Base-by-base conservation (phyloP, 495 filamentous ascomycete species). In the Penicillium flavigenum region DNA sequence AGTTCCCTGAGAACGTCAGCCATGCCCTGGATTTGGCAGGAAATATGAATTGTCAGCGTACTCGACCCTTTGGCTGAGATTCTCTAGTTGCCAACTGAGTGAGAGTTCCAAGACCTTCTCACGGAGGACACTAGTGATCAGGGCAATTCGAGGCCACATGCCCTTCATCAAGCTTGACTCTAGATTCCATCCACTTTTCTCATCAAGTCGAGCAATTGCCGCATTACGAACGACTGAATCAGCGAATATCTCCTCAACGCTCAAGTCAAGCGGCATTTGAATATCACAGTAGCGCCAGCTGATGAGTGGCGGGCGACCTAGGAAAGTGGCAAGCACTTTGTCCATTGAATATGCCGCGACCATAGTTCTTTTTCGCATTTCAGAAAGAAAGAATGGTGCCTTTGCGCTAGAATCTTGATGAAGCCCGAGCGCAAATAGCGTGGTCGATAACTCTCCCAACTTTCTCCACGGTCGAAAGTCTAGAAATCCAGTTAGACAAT, bases 71-170 rank as follows among this genome's bases (percentile, higher is more conserved):
- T 52, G 42, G 20, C 60, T 51, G 10, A 73, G 20, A 31, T 66
- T 58, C 6, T 68, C 67, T 0, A 58, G 51, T 2, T 55, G 48
- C 26, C 65, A 65, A 12, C 78, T 74, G 0, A 86, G 63, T 19
- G 81, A 80, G 9, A 85, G 70, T 52, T 83, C 76, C 16, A 86
- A 67, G 17, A 86, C 76, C 31, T 81, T 79, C 52, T 86, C 84
- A 1, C 76, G 69, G 2, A 82, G 61, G 6, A 70, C 60, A 6
- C 73, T 67, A n/a, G 77, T 66, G 2, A 77, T 63, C n/a, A 77
- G 62, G 43, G 71, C 71, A 5, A 76, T 73, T 8, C 83, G 73
- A 22, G 55, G 47, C 70, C 62, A 59, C 47, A 70, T 4, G 63
- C 77, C 50, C 58, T 72, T 49, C 61, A 48, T 34, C 65, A 63